Percentiles rank a stretch among this genome's conserved stretches.
These are phyloP conservation scores for Mycena latifolia DNA, from an alignment of 768 basidiomycete species.

Conservation along the genomic window DNA sequence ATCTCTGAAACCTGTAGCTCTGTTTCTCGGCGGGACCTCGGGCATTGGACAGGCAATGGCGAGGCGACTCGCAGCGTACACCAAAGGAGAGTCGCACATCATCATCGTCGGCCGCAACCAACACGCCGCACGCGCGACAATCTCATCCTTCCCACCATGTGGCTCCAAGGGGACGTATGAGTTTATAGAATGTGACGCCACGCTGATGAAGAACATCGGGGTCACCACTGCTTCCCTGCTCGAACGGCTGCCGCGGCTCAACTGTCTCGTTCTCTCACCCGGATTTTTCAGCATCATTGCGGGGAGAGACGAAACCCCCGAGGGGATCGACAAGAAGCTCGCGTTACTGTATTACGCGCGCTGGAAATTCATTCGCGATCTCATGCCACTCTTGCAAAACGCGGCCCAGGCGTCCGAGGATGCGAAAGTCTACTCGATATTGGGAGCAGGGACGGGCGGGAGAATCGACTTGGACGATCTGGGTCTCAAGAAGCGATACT, in stretches of 20 bases:
- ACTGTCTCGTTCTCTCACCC: conserved; percentile 52
- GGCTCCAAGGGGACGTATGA: conserved; percentile 40
- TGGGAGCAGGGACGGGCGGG: conserved; percentile 46
- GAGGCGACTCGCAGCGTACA: conserved; percentile 49
- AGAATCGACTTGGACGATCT: conserved; percentile 50
- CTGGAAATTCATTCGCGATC: conserved; percentile 53
- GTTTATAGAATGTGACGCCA: conserved; percentile 53
- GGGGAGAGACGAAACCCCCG: conserved; percentile 50
- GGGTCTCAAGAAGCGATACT: conserved; percentile 50
- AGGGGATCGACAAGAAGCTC: conserved; percentile 53
- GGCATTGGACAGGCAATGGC: conserved; percentile 52
- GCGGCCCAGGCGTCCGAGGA: conserved; percentile 51
- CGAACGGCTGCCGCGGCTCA: conserved; percentile 45
- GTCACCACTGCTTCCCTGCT: conserved; percentile 42
- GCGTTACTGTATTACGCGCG: conserved; percentile 54
- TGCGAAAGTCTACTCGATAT: conserved; percentile 51
- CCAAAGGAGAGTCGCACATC: conserved; percentile 54
- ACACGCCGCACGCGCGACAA: conserved; percentile 46
- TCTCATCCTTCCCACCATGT: conserved; percentile 46
- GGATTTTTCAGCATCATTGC: conserved; percentile 45
- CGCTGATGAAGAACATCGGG: conserved; percentile 50
- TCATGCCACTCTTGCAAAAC: conserved; percentile 48
- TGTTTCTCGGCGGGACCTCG: conserved; percentile 43
- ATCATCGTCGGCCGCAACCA: conserved; percentile 54
- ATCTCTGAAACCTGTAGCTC: conserved; percentile 33